Conservation (phyloP, 306 rosid species). For the Prunus mira region DNA sequence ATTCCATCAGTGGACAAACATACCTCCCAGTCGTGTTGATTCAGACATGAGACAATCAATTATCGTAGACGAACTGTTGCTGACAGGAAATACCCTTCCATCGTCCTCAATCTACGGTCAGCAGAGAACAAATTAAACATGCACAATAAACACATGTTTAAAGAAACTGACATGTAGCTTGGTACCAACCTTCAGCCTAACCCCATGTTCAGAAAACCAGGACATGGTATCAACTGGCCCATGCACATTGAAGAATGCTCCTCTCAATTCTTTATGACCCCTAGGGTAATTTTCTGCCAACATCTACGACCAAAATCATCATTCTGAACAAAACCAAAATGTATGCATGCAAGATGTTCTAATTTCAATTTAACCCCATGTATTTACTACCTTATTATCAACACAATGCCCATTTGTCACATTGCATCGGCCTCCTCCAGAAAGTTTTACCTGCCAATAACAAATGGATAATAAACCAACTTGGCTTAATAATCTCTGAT, state of each 20-base stretch:
- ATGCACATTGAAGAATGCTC: constrained; percentile 70
- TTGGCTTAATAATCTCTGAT: neutral
- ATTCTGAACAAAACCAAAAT: constrained; percentile 9
- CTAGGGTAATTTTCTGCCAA: constrained; percentile 95
- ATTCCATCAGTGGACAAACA: constrained; percentile 16
- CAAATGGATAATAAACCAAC: constrained; percentile 13
- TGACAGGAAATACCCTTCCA: constrained; percentile 95
- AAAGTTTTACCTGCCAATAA: constrained; percentile 67
- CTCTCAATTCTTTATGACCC: constrained; percentile 88
- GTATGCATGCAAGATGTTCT: neutral
- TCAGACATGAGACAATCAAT: constrained; percentile 86
- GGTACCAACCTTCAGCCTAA: constrained; percentile 74
- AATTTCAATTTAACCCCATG: neutral
- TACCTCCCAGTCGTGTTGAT: constrained; percentile 59
- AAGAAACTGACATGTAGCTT: constrained; percentile 22
- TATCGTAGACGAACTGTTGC: constrained; percentile 75
- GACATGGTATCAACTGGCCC: constrained; percentile 86
- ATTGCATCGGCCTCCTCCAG: constrained; percentile 96
- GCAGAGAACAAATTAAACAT: constrained; percentile 28
- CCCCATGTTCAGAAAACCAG: constrained; percentile 89
- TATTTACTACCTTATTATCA: constrained; percentile 53
- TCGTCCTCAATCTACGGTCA: constrained; percentile 72
- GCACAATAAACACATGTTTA: neutral
- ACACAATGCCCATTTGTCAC: constrained; percentile 84
- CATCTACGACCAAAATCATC: constrained; percentile 47